Evolutionary conservation across 2,329 filamentous ascomycete genomes (phyloP), one percentile per base, ranked within the genome.

Genomic region (Cercospora zeina): DNA sequence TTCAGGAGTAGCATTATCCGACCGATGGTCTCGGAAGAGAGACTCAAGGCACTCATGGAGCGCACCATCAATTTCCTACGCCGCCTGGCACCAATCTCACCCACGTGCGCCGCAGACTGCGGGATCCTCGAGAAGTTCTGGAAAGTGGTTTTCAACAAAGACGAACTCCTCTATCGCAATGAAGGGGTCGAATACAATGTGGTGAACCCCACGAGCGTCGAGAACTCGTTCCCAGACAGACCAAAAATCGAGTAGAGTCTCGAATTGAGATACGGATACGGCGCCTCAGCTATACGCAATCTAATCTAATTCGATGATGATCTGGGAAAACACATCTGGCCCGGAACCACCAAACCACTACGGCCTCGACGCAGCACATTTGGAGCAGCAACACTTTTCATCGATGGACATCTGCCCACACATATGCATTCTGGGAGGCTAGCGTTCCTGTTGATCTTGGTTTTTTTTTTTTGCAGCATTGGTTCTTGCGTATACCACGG

Each of bases 31-130:
- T 75, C 85, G 3, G 76, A 78, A 53, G 74, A 81, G 0, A 76
- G 79, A 2, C 78, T 96, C 7, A 78, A 82, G 49, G 72, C 75
- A 1, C 82, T 96, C 0, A 86, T 96, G 61, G 73, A 80, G 42
- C 87, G 85, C 64, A 97, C 93, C 0, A 91, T 96, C 65, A 75
- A 77, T 2, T 93, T 97, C 73, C 82, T 97, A 56, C 78, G 83
- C 50, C 81, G 88, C 61, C 87, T 90, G 31, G 82, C 86, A 33
- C 84, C 87, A 7, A 88, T 89, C 24, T 90, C 90, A 0, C 91
- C 91, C 53, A 89, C 90, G 7, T 83, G 97, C 6, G 77, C 79
- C 53, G 85, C 85, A 51, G 92, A 97, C 74, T 85, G 89, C 72
- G 83, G 84, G 56, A 95, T 97, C 62, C 81, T 97, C 13, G 77